Evolutionary conservation across 2,329 filamentous ascomycete species (phyloP), one percentile per base, ranked within the genome.

Genomic region (Septoria linicola): DNA sequence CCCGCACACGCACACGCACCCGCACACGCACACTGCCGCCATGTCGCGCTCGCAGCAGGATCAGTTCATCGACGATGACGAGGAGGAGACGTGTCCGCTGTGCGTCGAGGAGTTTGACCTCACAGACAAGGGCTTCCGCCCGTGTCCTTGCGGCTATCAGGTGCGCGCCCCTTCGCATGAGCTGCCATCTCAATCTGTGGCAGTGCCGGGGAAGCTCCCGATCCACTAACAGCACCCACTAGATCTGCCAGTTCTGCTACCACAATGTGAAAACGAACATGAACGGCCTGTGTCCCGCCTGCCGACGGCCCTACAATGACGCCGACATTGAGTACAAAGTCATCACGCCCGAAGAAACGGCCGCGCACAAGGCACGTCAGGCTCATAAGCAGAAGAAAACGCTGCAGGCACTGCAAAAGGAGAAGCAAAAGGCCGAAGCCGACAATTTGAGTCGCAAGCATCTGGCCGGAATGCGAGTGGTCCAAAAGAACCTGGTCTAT

Each of bases 221-320:
- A 32, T 32, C 14, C 37, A 34, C 59, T 62, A 41, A 60, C 50
- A 20, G 32, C 4, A 14, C 13, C 30, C 10, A 31, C 31, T 65
- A 96, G 91, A 92, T 99, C 70, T 99, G 93, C 73, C 95, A 99
- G 77, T 99, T 99, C 74, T 99, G 93, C 75, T 99, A 92, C 77
- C 96, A 99, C 74, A 99, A 97, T 70, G 95, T 99, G 70, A 95
- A 95, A 74, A 95, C 88, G 64, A 96, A 96, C 65, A 90, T 96
- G 81, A 97, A 96, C 68, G 91, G 92, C 30, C 80, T 96, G 51
- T 99, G 93, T 71, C 93, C 93, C n/a, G 95, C 95, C 61, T 99
- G 93, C 70, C 84, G 93, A 72, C 82, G 93, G 69, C 87, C 89
- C 4, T 99, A 99, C 71, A 90, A 96, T 70, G 95, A 99, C 63